Evolutionary conservation across 768 basidiomycete genomes (phyloP).

Genomic region (Amanita muscaria): DNA sequence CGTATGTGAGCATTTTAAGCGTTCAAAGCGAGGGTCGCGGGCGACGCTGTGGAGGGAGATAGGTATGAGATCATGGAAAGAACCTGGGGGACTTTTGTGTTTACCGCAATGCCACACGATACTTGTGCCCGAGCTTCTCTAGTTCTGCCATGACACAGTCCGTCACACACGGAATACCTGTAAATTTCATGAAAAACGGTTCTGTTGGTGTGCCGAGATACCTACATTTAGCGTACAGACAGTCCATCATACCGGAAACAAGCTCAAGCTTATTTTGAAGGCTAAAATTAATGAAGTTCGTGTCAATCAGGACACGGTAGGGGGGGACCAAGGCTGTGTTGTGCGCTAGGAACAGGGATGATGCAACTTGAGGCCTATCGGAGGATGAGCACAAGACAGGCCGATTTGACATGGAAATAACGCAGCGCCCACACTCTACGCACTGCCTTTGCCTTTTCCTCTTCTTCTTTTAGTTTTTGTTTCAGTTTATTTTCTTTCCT

Average conservation of each 20-base stretch:
- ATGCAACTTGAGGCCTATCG: constrained; percentile 71
- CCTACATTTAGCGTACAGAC: constrained; percentile 92
- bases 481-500: constrained; percentile 95
- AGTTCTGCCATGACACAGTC: constrained; percentile 98
- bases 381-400: constrained; percentile 4
- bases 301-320: constrained; percentile 95
- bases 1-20: constrained; percentile 82
- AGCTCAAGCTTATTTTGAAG: constrained; percentile 97
- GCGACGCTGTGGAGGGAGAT: constrained; percentile 59
- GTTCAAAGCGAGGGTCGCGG: constrained; percentile 94
- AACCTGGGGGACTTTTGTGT: constrained; percentile 18
- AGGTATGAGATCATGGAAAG: background rate
- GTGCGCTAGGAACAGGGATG: constrained; percentile 89
- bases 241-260: constrained; percentile 99
- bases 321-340: constrained; percentile 95
- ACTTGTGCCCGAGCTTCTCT: constrained; percentile 94
- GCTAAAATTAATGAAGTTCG: constrained; percentile 99
- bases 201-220: background rate
- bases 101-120: constrained; percentile 88
- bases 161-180: constrained; percentile 98
- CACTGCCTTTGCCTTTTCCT: constrained; percentile 68
- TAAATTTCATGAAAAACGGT: background rate
- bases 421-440: constrained; percentile 60
- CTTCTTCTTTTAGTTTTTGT: constrained; percentile 76
- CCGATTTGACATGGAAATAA: too few species aligned